Conservation (phyloP, 163 green algal genomes). For the Coccomyxa subellipsoidea region DNA sequence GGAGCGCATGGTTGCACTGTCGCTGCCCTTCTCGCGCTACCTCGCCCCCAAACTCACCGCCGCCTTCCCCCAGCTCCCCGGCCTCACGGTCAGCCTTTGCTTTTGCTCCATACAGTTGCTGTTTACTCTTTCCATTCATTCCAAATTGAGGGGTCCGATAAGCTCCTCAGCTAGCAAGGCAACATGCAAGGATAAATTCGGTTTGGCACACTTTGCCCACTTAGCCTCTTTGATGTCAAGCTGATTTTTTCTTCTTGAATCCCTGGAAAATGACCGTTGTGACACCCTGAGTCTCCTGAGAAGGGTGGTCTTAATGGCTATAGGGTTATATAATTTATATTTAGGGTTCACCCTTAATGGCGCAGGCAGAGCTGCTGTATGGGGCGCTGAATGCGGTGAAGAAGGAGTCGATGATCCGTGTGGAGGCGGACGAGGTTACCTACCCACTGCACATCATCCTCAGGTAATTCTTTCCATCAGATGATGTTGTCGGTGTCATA, state of each 20-base stretch:
- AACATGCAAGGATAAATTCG: too few relatives aligned
- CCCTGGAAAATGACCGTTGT: too few relatives aligned
- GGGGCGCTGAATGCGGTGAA: constrained; percentile 68
- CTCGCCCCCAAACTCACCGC: constrained; percentile 48
- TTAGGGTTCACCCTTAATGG: background rate
- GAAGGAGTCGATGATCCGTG: constrained; percentile 57
- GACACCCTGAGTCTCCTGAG: too few relatives aligned
- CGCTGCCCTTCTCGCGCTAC: constrained; percentile 56
- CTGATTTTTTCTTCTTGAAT: too few relatives aligned
- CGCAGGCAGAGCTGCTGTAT: constrained; percentile 67
- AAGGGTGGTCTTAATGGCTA: too few relatives aligned
- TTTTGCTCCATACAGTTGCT: too few relatives aligned
- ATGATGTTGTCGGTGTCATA: background rate
- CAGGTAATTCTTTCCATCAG: constrained; percentile 18
- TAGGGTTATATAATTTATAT: background rate
- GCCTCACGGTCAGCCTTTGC: background rate
- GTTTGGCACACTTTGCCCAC: too few relatives aligned
- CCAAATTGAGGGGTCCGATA: too few relatives aligned
- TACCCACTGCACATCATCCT: constrained; percentile 92
- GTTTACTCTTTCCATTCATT: too few relatives aligned
- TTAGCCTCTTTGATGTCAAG: too few relatives aligned
- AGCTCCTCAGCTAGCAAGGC: too few relatives aligned
- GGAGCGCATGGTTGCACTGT: constrained; percentile 84
- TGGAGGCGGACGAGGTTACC: constrained; percentile 77
- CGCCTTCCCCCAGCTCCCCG: constrained; percentile 44